Base-by-base conservation (phyloP, 225 moss, liverwort and hornwort genomes). In the Neckera pumila region DNA sequence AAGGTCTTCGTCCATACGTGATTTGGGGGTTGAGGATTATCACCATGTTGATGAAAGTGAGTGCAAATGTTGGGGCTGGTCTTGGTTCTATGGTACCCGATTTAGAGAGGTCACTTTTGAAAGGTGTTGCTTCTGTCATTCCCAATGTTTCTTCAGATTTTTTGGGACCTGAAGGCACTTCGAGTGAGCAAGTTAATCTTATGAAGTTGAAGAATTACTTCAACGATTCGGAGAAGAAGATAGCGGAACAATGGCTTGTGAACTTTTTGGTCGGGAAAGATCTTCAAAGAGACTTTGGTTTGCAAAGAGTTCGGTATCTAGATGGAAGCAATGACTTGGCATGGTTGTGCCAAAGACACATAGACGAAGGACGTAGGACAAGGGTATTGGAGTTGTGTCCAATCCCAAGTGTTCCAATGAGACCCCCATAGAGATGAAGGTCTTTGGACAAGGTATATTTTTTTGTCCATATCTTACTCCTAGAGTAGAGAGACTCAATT, bases 401-500 rank as follows among this genome's bases (percentile, higher is more conserved):
- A 83, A 18, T 60, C 2, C 2, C 8, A n/a, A 17, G 18, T 19
- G 2, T 40, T 80, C 3, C 3, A 12, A 3, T 80, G 36, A 59
- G 12, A 40, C 42, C 12, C 28, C 8, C 2, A 19, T 42, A 59
- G 59, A 42, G 12, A 17, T 38, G 0, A 10, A 53, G 23, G 2
- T 30, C 6, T 77, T 54, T 36, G 15, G 2, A 22, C 6, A 19
- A 77, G 36, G 10, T 36, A 4, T 30, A 12, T 18, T 0, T 6
- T 28, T 45, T 73, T 45, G 10, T 73, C 45, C 2, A 6, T 45
- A 30, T 45, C 8, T 28, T 73, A 10, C 3, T 28, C 1, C 3
- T 45, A 2, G 1, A 73, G 11, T 5, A 28, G 10, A 17, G 7
- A 28, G 2, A 10, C 3, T 72, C 2, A 15, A 7, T 45, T 1